These are phyloP conservation scores for Zizania palustris DNA, from an alignment of 202 grass and related monocot genomes.

Conservation along the genomic window DNA sequence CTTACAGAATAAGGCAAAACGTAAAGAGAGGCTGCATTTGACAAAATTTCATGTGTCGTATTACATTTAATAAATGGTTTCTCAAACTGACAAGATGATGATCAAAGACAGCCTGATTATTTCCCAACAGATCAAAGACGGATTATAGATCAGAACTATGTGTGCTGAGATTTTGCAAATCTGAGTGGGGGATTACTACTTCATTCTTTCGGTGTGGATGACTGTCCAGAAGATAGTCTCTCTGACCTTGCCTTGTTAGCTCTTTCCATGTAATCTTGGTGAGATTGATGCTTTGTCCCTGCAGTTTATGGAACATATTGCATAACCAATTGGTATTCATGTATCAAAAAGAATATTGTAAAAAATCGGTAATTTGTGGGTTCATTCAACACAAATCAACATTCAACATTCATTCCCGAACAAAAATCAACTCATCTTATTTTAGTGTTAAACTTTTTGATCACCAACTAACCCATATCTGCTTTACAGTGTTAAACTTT, in stretches of 20 bases:
- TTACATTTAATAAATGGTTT: conserved; percentile 23
- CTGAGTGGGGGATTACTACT: not conserved
- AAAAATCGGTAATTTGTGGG: not conserved
- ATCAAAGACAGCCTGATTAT: conserved; percentile 31
- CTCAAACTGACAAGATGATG: not conserved
- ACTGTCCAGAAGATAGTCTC: conserved; percentile 77
- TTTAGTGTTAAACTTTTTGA: not conserved
- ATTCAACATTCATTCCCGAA: not conserved
- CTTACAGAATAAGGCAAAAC: not conserved
- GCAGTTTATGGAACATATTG: conserved; percentile 31
- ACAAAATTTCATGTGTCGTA: conserved; percentile 13
- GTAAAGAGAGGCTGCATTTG: not conserved
- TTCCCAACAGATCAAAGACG: conserved; percentile 15
- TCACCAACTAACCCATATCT: not conserved
- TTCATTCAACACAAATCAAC: not conserved
- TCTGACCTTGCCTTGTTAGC: conserved; percentile 82
- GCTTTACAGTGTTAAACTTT: not conserved
- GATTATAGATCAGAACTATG: conserved; percentile 20
- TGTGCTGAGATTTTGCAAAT: not conserved
- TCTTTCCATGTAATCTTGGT: conserved; percentile 94
- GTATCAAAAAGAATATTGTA: conserved; percentile 10
- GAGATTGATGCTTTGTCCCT: conserved; percentile 82
- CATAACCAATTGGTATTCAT: not conserved
- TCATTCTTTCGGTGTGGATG: conserved; percentile 58
- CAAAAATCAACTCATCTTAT: not conserved